Evolutionary conservation across 768 basidiomycete species (phyloP), one percentile per base, ranked within the genome.

Genomic region (Mycena haematopus): DNA sequence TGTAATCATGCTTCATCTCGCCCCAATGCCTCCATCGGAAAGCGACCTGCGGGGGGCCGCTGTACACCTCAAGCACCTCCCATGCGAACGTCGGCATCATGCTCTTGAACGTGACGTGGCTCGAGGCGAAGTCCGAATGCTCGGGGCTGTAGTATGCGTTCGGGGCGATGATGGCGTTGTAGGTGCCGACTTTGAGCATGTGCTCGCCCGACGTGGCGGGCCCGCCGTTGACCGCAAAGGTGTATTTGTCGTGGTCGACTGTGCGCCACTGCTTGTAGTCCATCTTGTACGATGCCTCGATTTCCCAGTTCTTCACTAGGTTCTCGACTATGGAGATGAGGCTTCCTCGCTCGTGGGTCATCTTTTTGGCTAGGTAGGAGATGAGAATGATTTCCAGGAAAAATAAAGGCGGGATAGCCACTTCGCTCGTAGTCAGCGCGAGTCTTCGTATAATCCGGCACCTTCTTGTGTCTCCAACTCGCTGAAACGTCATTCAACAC

Each of bases 81-180:
- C 66, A 67, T n/a, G 66, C 62, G 35, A 67, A 67, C n/a, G 62
- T 63, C 13, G 66, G 66, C 66, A 67, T 67, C 66, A 64, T 67
- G 52, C 49, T 53, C 53, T 67, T 64, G 59, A 67, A 67, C 19
- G 66, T 67, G 33, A 61, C 42, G 35, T 67, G 66, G 53, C 66
- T 67, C 31, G 62, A 58, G 27, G 55, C 52, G 27, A 67, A 67
- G 40, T 63, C 62, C 40, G 62, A 63, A 33, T 67, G 62, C 38
- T 57, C 66, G 7, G 62, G 66, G 51, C 66, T 62, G 54, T 67
- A 67, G 52, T 63, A 67, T n/a, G 54, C 51, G 60, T 67, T 67
- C n/a, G 66, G 62, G 10, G 63, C 58, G 46, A 67, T 59, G 46
- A 67, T 38, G 2, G 62, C 62, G 55, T 64, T 67, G 62, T 67